Evolutionary conservation across 768 basidiomycete species (phyloP).

Genomic region (Rhizopogon rudus): DNA sequence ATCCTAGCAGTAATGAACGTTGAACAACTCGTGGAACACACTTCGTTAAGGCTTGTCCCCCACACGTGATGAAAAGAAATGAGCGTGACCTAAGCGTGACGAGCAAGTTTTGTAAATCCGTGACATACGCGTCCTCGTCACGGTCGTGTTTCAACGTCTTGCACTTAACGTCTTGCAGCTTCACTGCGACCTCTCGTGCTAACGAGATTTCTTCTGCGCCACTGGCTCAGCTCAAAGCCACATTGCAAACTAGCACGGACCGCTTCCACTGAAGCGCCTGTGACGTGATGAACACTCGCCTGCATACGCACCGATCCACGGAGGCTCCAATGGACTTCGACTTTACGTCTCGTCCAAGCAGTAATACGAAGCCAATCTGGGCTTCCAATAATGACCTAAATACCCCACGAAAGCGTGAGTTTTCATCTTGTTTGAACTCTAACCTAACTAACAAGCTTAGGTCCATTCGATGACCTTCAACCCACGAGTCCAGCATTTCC

Average conservation of each 20-base stretch:
- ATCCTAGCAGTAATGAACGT: background rate
- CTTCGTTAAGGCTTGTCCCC: background rate
- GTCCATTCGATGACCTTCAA: constrained; percentile 40
- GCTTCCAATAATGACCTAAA: constrained; percentile 40
- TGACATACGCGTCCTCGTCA: constrained; percentile 25
- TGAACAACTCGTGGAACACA: background rate
- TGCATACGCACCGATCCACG: constrained; percentile 45
- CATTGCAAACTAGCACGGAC: background rate
- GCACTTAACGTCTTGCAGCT: background rate
- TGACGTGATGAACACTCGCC: constrained; percentile 19
- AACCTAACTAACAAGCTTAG: constrained; percentile 30
- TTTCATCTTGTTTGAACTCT: constrained; percentile 8
- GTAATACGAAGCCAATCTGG: constrained; percentile 54
- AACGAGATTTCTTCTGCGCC: background rate
- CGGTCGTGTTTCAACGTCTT: constrained; percentile 3
- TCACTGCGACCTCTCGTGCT: background rate
- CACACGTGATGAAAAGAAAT: constrained; percentile 16
- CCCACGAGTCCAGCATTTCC: constrained; percentile 30
- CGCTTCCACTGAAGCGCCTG: background rate
- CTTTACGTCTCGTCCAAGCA: constrained; percentile 65
- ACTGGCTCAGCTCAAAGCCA: background rate
- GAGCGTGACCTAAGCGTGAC: constrained; percentile 4
- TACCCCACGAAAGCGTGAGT: constrained; percentile 67
- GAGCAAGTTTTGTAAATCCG: constrained; percentile 16
- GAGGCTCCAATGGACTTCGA: constrained; percentile 91